Evolutionary conservation across 306 rosid genomes (phyloP).

Genomic region (Citrullus mucosospermus): DNA sequence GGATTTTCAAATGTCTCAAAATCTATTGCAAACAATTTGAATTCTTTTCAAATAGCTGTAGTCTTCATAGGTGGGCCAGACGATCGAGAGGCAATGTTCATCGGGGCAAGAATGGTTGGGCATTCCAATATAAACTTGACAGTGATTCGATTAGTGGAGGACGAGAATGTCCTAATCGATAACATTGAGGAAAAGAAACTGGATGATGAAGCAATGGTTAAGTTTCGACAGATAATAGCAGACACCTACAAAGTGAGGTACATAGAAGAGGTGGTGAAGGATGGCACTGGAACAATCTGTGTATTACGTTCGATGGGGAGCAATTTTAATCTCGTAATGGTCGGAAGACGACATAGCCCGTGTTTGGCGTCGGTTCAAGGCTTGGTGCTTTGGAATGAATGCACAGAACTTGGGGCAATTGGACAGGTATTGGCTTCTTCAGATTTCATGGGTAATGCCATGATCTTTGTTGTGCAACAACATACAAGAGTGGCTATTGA

Average conservation of each 20-base stretch:
- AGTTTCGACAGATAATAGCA: constrained; percentile 13
- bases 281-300: constrained; percentile 18
- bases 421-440: constrained; percentile 15
- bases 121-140: too few relatives aligned
- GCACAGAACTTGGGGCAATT: constrained; percentile 13
- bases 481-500: constrained; percentile 1
- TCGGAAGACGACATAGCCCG: constrained; percentile 17
- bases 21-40: too few relatives aligned
- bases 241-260: constrained; percentile 11
- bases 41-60: too few relatives aligned
- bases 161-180: too few relatives aligned
- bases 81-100: too few relatives aligned
- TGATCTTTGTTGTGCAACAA: constrained; percentile 24
- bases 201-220: constrained; percentile 11
- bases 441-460: constrained; percentile 13
- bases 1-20: too few relatives aligned
- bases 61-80: too few relatives aligned
- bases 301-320: constrained; percentile 14
- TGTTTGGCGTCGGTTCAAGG: constrained; percentile 1
- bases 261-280: constrained; percentile 20
- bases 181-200: too few relatives aligned
- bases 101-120: too few relatives aligned
- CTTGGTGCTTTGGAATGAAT: constrained; percentile 9
- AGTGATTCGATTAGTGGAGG: too few relatives aligned
- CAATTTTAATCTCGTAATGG: constrained; percentile 16